Evolutionary conservation across 1,139 yeast species (phyloP), one percentile per base, ranked within the genome.

Genomic region (Spencermartinsiella ligniputridi): DNA sequence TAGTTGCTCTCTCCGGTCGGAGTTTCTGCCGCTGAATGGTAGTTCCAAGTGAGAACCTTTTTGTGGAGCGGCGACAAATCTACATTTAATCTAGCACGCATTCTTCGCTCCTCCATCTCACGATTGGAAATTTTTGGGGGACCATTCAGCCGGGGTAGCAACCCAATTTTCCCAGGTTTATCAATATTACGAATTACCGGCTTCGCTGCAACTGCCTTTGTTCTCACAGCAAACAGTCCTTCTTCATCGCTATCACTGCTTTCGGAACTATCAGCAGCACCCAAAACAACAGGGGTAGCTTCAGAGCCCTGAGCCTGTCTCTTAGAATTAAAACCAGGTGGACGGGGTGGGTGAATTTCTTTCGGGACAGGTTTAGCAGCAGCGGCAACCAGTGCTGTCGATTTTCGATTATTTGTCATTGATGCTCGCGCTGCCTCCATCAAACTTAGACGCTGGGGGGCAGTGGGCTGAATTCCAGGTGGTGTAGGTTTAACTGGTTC

Each of bases 11-110:
- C 40, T 11, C 37, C 32, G 25, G 39, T 41, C 4, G 44, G 39
- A 13, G 37, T 60, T 11, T 55, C 36, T 48, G 50, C 40, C 52
- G 62, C 77, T 9, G 71, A 73, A 44, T 73, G 79, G 57, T 79
- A 90, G 46, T 86, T 78, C 98, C 98, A 94, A 41, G 74, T 71
- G 46, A 94, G 69, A 9, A 94, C 72, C 6, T 74, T 74, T 24
- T 72, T 70, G 61, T 92, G 89, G 11, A 94, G 70, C 1, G 95
- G 90, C 50, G 78, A 81, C 59, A 88, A 64, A 56, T 83, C 87
- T 17, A 90, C 89, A 58, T 83, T 82, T 45, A 92, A 70, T 52
- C 97, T 75, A 52, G 77, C 70, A 52, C 95, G 76, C 92, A 88
- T 86, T 48, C 82, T 71, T 52, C 83, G 84, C 59, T 84, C 92